These are phyloP conservation scores for Erythrophleum ivorense DNA, from an alignment of 331 rosid genomes.

Conservation along the genomic window DNA sequence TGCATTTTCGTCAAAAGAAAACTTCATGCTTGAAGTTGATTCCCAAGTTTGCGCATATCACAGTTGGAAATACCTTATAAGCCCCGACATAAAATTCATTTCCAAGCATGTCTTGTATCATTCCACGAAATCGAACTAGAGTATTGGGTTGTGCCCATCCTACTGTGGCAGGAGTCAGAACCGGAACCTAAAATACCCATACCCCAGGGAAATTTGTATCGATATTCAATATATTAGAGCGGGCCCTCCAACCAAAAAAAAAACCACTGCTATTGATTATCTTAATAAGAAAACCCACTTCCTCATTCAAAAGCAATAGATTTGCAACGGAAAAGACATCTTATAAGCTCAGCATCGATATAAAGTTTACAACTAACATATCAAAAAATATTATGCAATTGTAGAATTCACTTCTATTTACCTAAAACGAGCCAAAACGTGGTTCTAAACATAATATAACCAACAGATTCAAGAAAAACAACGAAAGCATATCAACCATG, in stretches of 20 bases:
- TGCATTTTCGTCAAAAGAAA: neutral
- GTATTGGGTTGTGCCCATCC: slow-evolving; percentile 63
- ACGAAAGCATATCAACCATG: neutral
- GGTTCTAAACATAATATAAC: neutral
- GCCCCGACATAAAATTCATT: slow-evolving; percentile 89
- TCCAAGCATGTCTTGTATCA: slow-evolving; percentile 94
- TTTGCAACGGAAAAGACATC: neutral
- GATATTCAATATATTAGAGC: neutral
- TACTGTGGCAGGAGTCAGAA: slow-evolving; percentile 56
- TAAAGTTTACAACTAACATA: neutral
- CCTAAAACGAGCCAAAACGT: neutral
- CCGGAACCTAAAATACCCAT: slow-evolving; percentile 63
- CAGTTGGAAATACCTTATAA: slow-evolving; percentile 58
- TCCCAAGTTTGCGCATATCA: neutral
- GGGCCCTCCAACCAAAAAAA: neutral
- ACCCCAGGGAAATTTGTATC: neutral
- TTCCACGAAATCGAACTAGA: slow-evolving; percentile 81
- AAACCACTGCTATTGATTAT: neutral
- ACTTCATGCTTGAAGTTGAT: neutral
- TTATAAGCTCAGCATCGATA: neutral
- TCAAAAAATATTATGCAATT: neutral
- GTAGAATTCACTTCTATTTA: neutral
- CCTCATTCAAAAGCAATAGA: neutral
- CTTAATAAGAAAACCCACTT: neutral
- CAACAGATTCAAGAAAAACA: neutral